These are phyloP conservation scores for Diaporthe nobilis DNA, from an alignment of 2,329 filamentous ascomycete genomes.

Conservation along the genomic window DNA sequence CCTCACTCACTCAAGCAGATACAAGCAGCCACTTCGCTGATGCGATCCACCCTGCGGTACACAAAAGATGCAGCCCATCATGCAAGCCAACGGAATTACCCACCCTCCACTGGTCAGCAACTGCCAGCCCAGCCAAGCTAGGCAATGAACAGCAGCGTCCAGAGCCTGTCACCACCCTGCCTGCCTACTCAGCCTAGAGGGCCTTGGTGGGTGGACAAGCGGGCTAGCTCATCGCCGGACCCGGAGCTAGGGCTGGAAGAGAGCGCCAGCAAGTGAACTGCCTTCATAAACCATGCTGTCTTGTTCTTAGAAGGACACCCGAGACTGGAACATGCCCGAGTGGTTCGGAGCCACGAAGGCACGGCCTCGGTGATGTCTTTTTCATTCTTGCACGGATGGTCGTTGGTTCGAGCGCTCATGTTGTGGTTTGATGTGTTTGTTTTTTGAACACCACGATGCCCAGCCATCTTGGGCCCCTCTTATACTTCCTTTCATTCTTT, in stretches of 20 bases:
- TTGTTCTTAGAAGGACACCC: not conserved
- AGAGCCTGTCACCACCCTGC: not conserved
- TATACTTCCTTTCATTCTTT: not conserved
- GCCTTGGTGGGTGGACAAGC: not conserved
- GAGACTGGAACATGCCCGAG: constrained; percentile 20
- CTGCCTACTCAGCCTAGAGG: not conserved
- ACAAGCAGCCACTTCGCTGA: not conserved
- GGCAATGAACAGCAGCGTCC: not conserved
- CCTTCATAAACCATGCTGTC: not conserved
- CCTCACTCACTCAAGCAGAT: too few relatives aligned
- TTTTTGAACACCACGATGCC: not conserved
- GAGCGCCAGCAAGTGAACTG: not conserved
- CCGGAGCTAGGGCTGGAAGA: not conserved
- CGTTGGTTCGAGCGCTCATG: constrained; percentile 15
- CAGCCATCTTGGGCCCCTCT: fast-evolving
- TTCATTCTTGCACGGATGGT: not conserved
- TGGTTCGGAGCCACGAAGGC: constrained; percentile 14
- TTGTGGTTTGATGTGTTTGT: not conserved
- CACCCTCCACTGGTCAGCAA: not conserved
- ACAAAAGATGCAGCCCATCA: not conserved
- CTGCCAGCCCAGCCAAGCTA: constrained; percentile 3
- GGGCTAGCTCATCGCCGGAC: not conserved
- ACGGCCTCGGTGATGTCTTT: constrained; percentile 23
- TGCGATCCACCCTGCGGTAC: not conserved
- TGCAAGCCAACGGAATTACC: not conserved